Conservation (phyloP, 768 basidiomycete species). For the Termitomyces sp. region DNA sequence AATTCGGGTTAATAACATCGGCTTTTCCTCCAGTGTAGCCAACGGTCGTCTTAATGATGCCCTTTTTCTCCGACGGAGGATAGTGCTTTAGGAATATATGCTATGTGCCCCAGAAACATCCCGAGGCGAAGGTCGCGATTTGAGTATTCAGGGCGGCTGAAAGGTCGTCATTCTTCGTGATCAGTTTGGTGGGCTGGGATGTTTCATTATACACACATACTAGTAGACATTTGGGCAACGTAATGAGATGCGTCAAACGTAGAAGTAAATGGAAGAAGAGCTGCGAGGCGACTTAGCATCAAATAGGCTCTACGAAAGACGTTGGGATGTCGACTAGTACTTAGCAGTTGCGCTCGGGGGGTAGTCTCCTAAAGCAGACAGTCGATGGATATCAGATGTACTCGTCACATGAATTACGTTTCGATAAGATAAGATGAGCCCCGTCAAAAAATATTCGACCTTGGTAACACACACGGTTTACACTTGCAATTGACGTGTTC, state of each 20-base stretch:
- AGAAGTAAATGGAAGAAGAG: constrained; percentile 15
- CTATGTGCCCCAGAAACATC: constrained; percentile 87
- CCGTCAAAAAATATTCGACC: too few species aligned
- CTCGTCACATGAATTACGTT: not conserved
- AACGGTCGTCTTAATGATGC: constrained; percentile 70
- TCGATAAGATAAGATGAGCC: not conserved
- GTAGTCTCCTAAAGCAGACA: too few species aligned
- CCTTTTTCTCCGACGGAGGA: constrained; percentile 66
- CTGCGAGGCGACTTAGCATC: constrained; percentile 27
- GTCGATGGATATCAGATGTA: too few species aligned
- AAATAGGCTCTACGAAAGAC: not conserved
- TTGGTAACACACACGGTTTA: too few species aligned
- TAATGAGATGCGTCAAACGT: constrained; percentile 35
- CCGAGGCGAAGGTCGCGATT: constrained; percentile 49
- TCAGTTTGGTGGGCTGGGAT: not conserved
- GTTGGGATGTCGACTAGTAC: not conserved
- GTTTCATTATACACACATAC: constrained; percentile 20
- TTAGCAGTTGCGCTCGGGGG: too few species aligned
- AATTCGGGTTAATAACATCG: constrained; percentile 54
- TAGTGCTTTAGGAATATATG: constrained; percentile 82
- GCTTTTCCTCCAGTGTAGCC: constrained; percentile 77
- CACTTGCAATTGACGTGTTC: too few species aligned
- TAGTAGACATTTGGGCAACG: constrained; percentile 37
- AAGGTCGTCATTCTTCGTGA: not conserved
- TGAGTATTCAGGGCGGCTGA: constrained; percentile 22